Evolutionary conservation across 148 eudicot genomes (phyloP).

Genomic region (Mesembryanthemum crystallinum): DNA sequence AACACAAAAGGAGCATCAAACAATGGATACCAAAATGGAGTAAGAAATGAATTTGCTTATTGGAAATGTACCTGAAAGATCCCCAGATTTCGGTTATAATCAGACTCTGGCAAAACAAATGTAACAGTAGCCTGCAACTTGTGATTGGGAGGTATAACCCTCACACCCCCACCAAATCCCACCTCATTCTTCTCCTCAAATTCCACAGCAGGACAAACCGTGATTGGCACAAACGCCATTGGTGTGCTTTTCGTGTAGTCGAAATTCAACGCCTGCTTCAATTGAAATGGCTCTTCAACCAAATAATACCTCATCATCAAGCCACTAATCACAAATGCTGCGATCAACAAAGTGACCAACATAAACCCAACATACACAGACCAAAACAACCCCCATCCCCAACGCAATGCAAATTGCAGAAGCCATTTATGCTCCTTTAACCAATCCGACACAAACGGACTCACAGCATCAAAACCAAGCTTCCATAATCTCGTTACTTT

Average conservation of each 20-base stretch:
- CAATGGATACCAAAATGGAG: background rate
- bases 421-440: conserved; percentile 40
- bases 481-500: conserved; percentile 30
- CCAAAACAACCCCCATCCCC: conserved; percentile 73
- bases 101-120: conserved; percentile 78
- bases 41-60: conserved; percentile 5
- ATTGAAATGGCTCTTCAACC: conserved; percentile 65
- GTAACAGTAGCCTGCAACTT: conserved; percentile 65
- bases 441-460: conserved; percentile 37
- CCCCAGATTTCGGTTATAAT: conserved; percentile 80
- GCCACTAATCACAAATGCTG: conserved; percentile 64
- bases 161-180: conserved; percentile 24
- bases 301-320: conserved; percentile 47
- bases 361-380: conserved; percentile 42
- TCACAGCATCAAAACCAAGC: conserved; percentile 19
- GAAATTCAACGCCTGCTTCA: conserved; percentile 52
- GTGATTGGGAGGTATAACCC: conserved; percentile 58
- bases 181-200: conserved; percentile 32
- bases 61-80: conserved; percentile 67
- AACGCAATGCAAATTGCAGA: conserved; percentile 42
- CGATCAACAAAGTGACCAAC: conserved; percentile 48
- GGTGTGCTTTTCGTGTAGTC: conserved; percentile 82
- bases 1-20: conserved; percentile 7
- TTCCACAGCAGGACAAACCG: conserved; percentile 31
- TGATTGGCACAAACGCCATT: conserved; percentile 52